Evolutionary conservation across 495 filamentous ascomycete species (phyloP).

Genomic region (Aspergillus olivimuriae): DNA sequence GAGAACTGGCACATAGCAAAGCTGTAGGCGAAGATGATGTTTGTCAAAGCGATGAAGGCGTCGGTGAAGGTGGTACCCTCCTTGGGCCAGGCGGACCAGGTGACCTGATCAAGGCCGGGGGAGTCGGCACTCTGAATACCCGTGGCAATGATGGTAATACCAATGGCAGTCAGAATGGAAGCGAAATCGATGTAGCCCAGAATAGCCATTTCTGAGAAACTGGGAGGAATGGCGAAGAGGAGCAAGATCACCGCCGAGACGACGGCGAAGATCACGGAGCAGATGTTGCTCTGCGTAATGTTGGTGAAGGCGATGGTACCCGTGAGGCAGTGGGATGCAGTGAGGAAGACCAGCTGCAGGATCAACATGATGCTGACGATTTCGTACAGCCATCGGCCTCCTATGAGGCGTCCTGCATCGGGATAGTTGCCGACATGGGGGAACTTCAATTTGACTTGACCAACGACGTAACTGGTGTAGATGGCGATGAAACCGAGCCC

Average conservation of each 20-base stretch:
- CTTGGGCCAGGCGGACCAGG: conserved; percentile 35
- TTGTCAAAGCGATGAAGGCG: conserved; percentile 55
- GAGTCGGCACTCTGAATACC: conserved; percentile 37
- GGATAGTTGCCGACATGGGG: conserved; percentile 59
- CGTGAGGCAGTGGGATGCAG: conserved; percentile 62
- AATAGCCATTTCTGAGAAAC: conserved; percentile 49
- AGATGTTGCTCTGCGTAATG: conserved; percentile 53
- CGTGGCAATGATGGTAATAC: conserved; percentile 60
- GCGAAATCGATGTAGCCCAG: conserved; percentile 54
- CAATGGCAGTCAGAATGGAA: conserved; percentile 57
- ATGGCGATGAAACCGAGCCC: conserved; percentile 55
- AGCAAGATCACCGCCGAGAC: conserved; percentile 56
- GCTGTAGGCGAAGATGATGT: conserved; percentile 62
- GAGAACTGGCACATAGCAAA: conserved; percentile 64
- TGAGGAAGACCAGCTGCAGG: conserved; percentile 60
- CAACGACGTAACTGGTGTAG: conserved; percentile 65
- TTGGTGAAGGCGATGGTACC: conserved; percentile 62
- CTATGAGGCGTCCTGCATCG: conserved; percentile 56
- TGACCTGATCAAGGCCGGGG: conserved; percentile 21
- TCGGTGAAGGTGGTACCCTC: conserved; percentile 26
- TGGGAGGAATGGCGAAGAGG: conserved; percentile 52
- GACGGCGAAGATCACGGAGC: conserved; percentile 56
- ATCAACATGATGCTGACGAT: conserved; percentile 54
- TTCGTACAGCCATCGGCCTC: conserved; percentile 53
- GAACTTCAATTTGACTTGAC: conserved; percentile 61